Base-by-base conservation (phyloP, 306 rosid genomes). In the Carpinus fangiana region DNA sequence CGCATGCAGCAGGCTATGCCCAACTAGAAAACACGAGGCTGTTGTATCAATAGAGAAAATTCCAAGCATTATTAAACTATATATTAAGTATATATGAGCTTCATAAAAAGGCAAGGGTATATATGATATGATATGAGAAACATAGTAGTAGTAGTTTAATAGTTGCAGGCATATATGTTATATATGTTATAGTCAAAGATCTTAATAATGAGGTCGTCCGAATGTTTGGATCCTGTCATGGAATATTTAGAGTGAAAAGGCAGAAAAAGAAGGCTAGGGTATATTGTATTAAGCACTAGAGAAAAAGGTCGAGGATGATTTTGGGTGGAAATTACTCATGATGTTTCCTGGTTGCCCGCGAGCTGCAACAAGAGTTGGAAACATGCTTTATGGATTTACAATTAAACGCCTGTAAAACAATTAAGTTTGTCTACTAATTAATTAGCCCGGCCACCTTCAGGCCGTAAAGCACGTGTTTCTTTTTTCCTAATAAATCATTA, bases 261-360 rank as follows among this genome's bases (percentile, higher is more conserved):
- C 72, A 66, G 41, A 7, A 70, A 57, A 57, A 76, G 77, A 56
- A 67, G 34, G 26, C 26, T 23, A 23, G 26, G 31, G 66, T 70
- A 31, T 68, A 73, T 17, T 73, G 21, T 70, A 82, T 77, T n/a
- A 1, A 76, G 85, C 70, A 80, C 56, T 78, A 51, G 48, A 13
- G 56, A 85, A 78, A 81, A 79, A 23, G 26, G 75, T 70, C 52
- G 75, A 55, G 76, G 47, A 67, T 31, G 67, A 26, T 78, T 70
- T 75, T 73, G 83, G 84, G 73, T 64, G 72, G n/a, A 78, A 11
- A 23, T 68, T 61, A 67, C 81, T 74, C 85, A 88, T 82, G 26
- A 3, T 88, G 94, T 87, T 89, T 86, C 94, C 93, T 85, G 59
- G 79, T 82, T 77, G 86, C 92, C 90, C 82, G 89, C 90, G 90